These are phyloP conservation scores for Noccaea caerulescens DNA, from an alignment of 345 rosid genomes.

Conservation along the genomic window DNA sequence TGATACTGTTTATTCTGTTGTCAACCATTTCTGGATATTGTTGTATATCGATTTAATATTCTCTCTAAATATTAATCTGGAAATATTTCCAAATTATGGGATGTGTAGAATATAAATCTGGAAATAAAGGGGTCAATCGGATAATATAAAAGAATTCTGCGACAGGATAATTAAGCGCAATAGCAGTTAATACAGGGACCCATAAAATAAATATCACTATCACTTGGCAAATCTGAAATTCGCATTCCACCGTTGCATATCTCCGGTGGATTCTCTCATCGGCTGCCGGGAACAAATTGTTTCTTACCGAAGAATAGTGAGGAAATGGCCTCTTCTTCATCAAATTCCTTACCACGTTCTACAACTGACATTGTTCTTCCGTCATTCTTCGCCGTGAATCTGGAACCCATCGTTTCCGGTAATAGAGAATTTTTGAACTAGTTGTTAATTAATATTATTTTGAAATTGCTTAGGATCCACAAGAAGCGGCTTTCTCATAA, in stretches of 20 bases:
- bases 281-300: not conserved
- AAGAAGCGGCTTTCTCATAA: conserved; percentile 29
- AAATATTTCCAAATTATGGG: not conserved
- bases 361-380: not conserved
- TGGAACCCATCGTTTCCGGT: not conserved
- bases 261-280: not conserved
- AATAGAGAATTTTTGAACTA: not conserved
- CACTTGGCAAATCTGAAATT: not conserved
- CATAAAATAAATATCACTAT: not conserved
- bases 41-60: no score
- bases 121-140: not conserved
- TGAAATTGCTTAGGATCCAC: conserved; percentile 32
- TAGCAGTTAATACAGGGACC: not conserved
- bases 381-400: conserved; percentile 1
- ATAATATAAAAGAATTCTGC: not conserved
- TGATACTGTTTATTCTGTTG: no score
- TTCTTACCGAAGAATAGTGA: not conserved
- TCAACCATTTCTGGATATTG: no score
- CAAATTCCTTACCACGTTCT: not conserved
- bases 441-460: not conserved
- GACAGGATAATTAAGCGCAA: not conserved
- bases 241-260: not conserved
- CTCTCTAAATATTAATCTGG: no score
- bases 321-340: not conserved
- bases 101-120: not conserved